A percentile compares a stretch with the other conserved stretches of the same genome.
Evolutionary conservation across 1,139 yeast genomes (phyloP).

Genomic region (Kodamaea arcana): DNA sequence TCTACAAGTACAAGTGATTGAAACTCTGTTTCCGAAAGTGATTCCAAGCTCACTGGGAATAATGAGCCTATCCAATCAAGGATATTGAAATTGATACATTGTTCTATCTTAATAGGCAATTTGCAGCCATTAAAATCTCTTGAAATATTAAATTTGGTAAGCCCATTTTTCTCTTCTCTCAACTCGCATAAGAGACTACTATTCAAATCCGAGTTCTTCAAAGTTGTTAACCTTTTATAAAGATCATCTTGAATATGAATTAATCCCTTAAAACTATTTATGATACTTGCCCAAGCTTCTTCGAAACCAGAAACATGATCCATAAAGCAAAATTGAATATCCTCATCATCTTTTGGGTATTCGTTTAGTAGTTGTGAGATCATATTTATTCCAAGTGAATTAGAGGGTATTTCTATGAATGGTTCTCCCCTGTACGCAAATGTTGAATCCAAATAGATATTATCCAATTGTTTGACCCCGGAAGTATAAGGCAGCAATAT

Average conservation of each 20-base stretch:
- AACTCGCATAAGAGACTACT: slow-evolving; percentile 16
- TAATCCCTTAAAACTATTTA: slow-evolving; percentile 25
- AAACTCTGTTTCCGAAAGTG: slow-evolving; percentile 14
- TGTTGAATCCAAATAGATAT: slow-evolving; percentile 56
- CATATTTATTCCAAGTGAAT: slow-evolving; percentile 38
- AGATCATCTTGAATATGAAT: slow-evolving; percentile 30
- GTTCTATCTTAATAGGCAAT: slow-evolving; percentile 27
- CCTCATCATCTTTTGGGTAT: slow-evolving; percentile 42
- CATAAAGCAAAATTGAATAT: slow-evolving; percentile 37
- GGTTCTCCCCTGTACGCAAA: slow-evolving; percentile 52
- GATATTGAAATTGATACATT: slow-evolving; percentile 39
- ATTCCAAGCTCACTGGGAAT: slow-evolving; percentile 21
- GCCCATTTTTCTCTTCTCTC: neutral
- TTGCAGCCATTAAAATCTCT: neutral
- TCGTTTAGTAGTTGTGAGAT: slow-evolving; percentile 28
- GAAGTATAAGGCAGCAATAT: slow-evolving; percentile 40
- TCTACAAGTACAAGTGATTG: slow-evolving; percentile 12
- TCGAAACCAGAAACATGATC: slow-evolving; percentile 53
- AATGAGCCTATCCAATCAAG: slow-evolving; percentile 29
- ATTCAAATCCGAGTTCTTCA: slow-evolving; percentile 6
- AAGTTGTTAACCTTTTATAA: slow-evolving; percentile 15
- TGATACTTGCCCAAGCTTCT: slow-evolving; percentile 47
- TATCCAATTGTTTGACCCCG: slow-evolving; percentile 34
- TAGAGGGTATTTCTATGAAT: slow-evolving; percentile 39
- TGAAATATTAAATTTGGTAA: slow-evolving; percentile 1